Base-by-base conservation (phyloP, 352 stramenopile genomes). In the Phytopythium kandeliae region DNA sequence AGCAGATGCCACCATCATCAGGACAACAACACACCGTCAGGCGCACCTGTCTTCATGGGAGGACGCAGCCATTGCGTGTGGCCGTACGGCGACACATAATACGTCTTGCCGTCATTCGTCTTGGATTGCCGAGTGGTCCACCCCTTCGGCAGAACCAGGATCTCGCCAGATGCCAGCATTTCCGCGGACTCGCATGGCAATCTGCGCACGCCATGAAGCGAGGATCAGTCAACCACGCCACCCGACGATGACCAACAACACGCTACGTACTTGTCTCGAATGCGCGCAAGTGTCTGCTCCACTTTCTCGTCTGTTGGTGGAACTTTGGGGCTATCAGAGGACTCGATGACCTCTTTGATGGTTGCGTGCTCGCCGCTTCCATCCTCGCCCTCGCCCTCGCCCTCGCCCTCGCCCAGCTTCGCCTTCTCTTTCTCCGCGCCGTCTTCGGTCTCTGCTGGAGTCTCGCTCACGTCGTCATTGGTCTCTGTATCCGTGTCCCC, bases 21-120 rank as follows among this genome's bases (percentile, higher is more conserved):
- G 21, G 16, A 35, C 40, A 53, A 1, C 35, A 45, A 6, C 26
- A 37, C 21, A 7, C 31, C 17, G 19, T 13, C 22, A 31, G 19
- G 19, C 31, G 19, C 44, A 67, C 73, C 71, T 45, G 84, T 90
- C 55, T 82, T 80, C 62, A 94, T 75, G 1, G 78, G 78, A 28
- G 84, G 84, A 2, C 79, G 81, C 9, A 95, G 48, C 84, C 84
- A 95, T 48, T 90, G 79, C 12, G 84, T 91, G 35, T 92, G 76
- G 30, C 84, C 84, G 37, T 85, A 89, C 11, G 84, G 84, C 17
- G 76, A 90, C 25, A 95, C 83, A 52, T 84, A 95, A 46, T 95
- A 95, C n/a, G 62, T 86, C 63, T 91, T 90, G 19, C 79, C 79
- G 30, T 80, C 74, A 49, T 92, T 82, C n/a, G 80, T 89, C 55